These are phyloP conservation scores for Penicillium tannophilum DNA, from an alignment of 495 filamentous ascomycete species.

Conservation along the genomic window DNA sequence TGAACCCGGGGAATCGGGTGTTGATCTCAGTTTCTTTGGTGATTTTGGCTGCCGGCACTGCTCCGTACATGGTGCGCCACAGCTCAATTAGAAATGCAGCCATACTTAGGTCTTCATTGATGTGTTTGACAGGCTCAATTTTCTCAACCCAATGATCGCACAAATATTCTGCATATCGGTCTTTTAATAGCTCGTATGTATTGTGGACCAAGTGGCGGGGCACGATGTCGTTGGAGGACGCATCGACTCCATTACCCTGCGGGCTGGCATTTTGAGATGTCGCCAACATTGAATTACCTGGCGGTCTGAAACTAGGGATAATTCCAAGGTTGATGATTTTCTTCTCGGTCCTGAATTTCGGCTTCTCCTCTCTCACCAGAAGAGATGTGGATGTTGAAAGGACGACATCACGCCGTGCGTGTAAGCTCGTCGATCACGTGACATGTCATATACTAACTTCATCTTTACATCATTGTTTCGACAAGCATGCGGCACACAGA, in stretches of 20 bases:
- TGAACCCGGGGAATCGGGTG: constrained; percentile 78
- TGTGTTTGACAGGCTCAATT: constrained; percentile 88
- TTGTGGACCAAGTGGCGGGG: constrained; percentile 74
- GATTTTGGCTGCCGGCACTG: constrained; percentile 25
- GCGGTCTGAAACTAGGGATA: too few relatives aligned
- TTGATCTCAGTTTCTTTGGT: constrained; percentile 8
- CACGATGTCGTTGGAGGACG: constrained; percentile 69
- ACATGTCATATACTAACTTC: too few relatives aligned
- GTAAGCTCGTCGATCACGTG: too few relatives aligned
- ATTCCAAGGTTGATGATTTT: neutral
- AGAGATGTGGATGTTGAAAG: too few relatives aligned
- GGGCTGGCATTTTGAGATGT: neutral
- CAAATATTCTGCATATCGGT: constrained; percentile 67
- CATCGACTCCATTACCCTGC: neutral
- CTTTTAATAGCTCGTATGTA: constrained; percentile 80
- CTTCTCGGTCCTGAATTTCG: neutral
- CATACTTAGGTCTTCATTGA: constrained; percentile 92
- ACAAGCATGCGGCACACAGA: too few relatives aligned
- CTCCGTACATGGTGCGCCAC: constrained; percentile 81
- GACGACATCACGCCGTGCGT: too few relatives aligned
- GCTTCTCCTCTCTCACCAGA: neutral
- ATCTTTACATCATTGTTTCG: too few relatives aligned
- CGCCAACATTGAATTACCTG: neutral
- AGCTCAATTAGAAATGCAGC: constrained; percentile 92
- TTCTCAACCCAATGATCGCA: constrained; percentile 75